Evolutionary conservation across 176 grass and related monocot species (phyloP), one percentile per base, ranked within the genome.

Genomic region (Cenchrus fungigraminus): DNA sequence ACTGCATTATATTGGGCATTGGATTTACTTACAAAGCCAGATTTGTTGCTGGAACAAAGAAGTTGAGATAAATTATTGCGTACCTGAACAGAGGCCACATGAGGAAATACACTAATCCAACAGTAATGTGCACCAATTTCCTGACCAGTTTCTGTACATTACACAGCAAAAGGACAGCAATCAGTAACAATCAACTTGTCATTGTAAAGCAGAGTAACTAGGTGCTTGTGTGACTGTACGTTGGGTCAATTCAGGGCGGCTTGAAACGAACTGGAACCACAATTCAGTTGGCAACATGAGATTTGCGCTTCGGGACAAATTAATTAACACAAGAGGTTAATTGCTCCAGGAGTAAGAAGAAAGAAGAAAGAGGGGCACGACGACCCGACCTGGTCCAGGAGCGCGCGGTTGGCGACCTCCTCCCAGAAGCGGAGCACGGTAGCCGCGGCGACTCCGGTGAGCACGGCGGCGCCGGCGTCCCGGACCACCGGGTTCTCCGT

Each of bases 81-180:
- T 40, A 95, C 95, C 95, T 98, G 87, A 98, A 98, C 8, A 89
- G 16, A 79, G 95, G 95, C 89, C 93, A 98, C 76, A 85, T 93
- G 0, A 98, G 91, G 60, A 95, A 86, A 63, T 87, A 93, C 42
- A 83, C 68, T 45, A 98, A 74, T 16, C 93, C 95, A 60, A 81
- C 69, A 61, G 83, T 92, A 66, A 93, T 87, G 75, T 98, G 95
- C 49, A 98, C 93, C 67, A 95, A 44, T 51, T 98, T 98, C 73
- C 95, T 91, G 82, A 82, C 82, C 12, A 98, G 68, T 92, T 89
- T 95, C 95, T 98, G 4, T 40, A 17, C 78, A 85, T 63, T 61
- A 37, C 50, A 85, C 17, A 34, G 62, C 34, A 61, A 50, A 72
- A 37, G 7, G 45, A 46, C 45, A 46, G 0, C 4, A 46, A 46